phyloP scores from a whole-genome alignment of 164 flowering plant species.

The Malania oleifera region DNA sequence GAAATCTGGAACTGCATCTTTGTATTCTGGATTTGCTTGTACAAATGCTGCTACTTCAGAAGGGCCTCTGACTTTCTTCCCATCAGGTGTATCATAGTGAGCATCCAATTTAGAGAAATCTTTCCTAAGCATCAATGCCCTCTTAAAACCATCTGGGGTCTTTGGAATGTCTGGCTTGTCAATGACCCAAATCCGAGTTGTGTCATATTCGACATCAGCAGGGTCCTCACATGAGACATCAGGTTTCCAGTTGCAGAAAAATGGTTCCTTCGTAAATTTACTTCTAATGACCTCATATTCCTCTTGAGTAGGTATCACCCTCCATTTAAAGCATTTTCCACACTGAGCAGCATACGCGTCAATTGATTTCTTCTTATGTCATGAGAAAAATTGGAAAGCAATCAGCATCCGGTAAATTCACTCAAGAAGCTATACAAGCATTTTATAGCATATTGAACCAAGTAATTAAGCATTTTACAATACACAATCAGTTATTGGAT shows the following conservation, averaged over 20 bases:
- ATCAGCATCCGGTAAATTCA: not conserved
- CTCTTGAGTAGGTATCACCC: conserved; percentile 52
- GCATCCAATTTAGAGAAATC: conserved; percentile 67
- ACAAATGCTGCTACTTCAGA: conserved; percentile 46
- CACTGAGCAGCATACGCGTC: conserved; percentile 64
- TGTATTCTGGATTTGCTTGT: conserved; percentile 41
- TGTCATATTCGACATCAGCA: conserved; percentile 64
- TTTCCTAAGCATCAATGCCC: conserved; percentile 46
- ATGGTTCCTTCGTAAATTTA: conserved; percentile 49
- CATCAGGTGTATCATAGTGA: conserved; percentile 50
- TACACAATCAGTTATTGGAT: too few species aligned
- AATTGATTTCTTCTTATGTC: conserved; percentile 19
- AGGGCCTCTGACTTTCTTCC: conserved; percentile 51
- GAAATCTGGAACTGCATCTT: conserved; percentile 40
- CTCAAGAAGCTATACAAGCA: not conserved
- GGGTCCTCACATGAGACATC: conserved; percentile 59
- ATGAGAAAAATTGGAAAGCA: conserved; percentile 6
- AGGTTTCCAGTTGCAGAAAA: conserved; percentile 39
- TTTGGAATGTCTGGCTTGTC: conserved; percentile 78
- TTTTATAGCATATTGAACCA: too few species aligned
- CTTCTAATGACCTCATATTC: conserved; percentile 72
- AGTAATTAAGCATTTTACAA: too few species aligned
- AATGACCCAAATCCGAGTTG: conserved; percentile 59
- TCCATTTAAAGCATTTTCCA: conserved; percentile 72
- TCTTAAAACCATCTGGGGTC: conserved; percentile 66